Percentiles rank a stretch among this genome's conserved stretches.
These are phyloP conservation scores for Pseudocercospora macadamiae DNA, from an alignment of 2,329 filamentous ascomycete genomes.

Conservation along the genomic window DNA sequence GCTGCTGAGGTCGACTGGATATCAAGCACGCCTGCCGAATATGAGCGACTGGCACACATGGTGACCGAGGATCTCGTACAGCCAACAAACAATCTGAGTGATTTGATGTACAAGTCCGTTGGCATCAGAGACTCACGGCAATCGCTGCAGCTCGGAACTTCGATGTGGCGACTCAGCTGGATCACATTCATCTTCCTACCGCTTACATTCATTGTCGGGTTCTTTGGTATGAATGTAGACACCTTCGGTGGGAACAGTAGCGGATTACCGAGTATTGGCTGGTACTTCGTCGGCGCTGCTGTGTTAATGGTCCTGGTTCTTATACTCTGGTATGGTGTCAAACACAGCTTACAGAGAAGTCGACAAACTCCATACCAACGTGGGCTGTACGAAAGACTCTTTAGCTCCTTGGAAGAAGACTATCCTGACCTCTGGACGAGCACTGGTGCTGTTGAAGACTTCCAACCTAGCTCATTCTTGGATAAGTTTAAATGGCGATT, in stretches of 20 bases:
- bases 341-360: slow-evolving; percentile 47
- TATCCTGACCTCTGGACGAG: slow-evolving; percentile 55
- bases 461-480: slow-evolving; percentile 45
- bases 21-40: slow-evolving; percentile 43
- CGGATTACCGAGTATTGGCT: slow-evolving; percentile 47
- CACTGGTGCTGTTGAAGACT: slow-evolving; percentile 46
- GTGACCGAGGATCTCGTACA: slow-evolving; percentile 56
- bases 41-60: slow-evolving; percentile 51
- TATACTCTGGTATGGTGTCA: slow-evolving; percentile 52
- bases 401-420: slow-evolving; percentile 49
- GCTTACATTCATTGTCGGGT: slow-evolving; percentile 53
- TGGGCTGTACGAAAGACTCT: slow-evolving; percentile 56
- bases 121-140: slow-evolving; percentile 56
- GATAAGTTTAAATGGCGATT: slow-evolving; percentile 53
- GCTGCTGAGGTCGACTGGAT: slow-evolving; percentile 45
- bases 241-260: slow-evolving; percentile 42
- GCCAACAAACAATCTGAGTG: slow-evolving; percentile 54
- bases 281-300: slow-evolving; percentile 53
- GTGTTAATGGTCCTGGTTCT: slow-evolving; percentile 53
- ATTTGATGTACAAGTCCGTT: slow-evolving; percentile 58
- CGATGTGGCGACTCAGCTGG: slow-evolving; percentile 62
- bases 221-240: slow-evolving; percentile 58
- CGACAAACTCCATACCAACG: slow-evolving; percentile 51
- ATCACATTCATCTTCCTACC: slow-evolving; percentile 76
- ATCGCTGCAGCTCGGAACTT: slow-evolving; percentile 52